Conservation (phyloP, 2,329 filamentous ascomycete species). For the Verticillium klebahnii region DNA sequence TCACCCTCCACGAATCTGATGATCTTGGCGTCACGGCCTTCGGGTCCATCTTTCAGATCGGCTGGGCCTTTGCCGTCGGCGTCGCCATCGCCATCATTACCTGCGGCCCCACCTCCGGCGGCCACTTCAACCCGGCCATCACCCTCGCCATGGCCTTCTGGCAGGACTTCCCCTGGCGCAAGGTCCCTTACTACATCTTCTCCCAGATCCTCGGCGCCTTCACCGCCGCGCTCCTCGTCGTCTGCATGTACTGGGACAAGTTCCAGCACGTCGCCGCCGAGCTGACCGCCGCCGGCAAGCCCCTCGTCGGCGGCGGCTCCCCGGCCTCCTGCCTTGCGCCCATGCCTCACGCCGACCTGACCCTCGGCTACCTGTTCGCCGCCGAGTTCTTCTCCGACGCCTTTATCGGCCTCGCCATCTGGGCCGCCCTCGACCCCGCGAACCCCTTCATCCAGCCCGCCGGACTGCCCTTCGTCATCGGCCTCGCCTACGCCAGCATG, state of each 20-base stretch:
- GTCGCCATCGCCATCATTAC: constrained; percentile 56
- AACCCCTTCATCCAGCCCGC: constrained; percentile 50
- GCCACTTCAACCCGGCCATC: constrained; percentile 50
- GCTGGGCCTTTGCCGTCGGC: constrained; percentile 50
- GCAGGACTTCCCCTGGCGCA: constrained; percentile 56
- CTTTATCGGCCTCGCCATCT: constrained; percentile 54
- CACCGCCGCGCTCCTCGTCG: constrained; percentile 47
- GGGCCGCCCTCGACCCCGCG: constrained; percentile 51
- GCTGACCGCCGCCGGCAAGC: constrained; percentile 30
- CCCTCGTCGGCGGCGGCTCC: constrained; percentile 33
- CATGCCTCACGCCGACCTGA: constrained; percentile 43
- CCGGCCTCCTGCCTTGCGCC: constrained; percentile 51
- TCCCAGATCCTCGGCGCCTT: constrained; percentile 53
- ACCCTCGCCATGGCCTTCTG: constrained; percentile 41
- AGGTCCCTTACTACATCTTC: constrained; percentile 53
- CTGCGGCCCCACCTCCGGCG: constrained; percentile 45
- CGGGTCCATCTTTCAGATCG: constrained; percentile 51
- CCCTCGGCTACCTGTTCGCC: constrained; percentile 51
- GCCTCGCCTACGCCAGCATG: constrained; percentile 47
- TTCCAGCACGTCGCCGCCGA: constrained; percentile 20
- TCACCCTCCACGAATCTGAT: constrained; percentile 42
- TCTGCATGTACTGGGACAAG: constrained; percentile 53
- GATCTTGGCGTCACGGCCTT: constrained; percentile 18
- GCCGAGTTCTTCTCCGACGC: constrained; percentile 55
- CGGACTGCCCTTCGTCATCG: constrained; percentile 48